A percentile compares a stretch with the other conserved stretches of the same genome.
Conservation (phyloP, 2,329 filamentous ascomycete species). For the Teratosphaeria pseudoeucalypti region DNA sequence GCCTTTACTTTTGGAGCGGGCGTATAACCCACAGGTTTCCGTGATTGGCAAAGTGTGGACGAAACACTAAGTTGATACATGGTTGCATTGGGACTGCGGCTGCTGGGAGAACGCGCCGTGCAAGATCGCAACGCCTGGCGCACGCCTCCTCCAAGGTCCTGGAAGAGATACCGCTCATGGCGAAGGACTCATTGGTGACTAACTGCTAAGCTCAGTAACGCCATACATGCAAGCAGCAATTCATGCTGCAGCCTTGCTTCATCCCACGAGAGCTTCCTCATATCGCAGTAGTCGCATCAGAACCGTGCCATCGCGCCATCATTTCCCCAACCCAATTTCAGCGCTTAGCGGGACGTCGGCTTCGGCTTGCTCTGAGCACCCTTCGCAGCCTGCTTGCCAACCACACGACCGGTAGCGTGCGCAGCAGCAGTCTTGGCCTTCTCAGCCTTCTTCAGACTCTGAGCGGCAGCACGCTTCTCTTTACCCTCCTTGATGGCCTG, state of each 20-base stretch:
- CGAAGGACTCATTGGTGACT: conserved; percentile 1
- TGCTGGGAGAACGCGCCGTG: no score
- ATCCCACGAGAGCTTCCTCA: not conserved
- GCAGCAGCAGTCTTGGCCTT: conserved; percentile 79
- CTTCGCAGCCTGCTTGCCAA: conserved; percentile 94
- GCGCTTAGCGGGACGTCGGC: conserved; percentile 69
- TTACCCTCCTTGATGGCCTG: conserved; percentile 94
- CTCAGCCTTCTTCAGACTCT: conserved; percentile 94
- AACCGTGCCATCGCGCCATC: not conserved
- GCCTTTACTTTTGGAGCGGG: no score
- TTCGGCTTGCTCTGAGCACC: conserved; percentile 77
- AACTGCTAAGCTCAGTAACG: conserved; percentile 1
- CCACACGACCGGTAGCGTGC: conserved; percentile 59
- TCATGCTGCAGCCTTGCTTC: not conserved
- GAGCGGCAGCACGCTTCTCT: conserved; percentile 87
- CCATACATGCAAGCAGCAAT: not conserved
- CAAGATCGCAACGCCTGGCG: not conserved
- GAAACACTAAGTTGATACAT: no score
- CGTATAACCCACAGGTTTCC: no score
- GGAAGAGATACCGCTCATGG: not conserved
- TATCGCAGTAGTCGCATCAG: not conserved
- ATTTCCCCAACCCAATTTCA: not conserved
- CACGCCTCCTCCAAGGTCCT: not conserved
- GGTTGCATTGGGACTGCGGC: no score
- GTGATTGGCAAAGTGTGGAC: no score